Base-by-base conservation (phyloP, 2,329 filamentous ascomycete species). In the Alternaria viburni region DNA sequence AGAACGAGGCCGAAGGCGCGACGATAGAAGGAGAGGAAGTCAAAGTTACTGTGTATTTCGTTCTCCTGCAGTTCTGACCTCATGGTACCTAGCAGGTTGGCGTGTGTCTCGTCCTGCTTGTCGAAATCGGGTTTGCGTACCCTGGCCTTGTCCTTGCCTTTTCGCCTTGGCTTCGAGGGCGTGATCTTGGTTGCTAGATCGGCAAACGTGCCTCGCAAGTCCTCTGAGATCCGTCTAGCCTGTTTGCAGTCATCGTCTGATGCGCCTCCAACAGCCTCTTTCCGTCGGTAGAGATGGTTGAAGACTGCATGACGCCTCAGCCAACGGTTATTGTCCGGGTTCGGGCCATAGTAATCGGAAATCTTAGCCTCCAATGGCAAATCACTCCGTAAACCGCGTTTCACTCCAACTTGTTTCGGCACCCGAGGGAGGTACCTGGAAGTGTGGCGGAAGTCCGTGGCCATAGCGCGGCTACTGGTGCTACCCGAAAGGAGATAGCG, bases 11-110 rank as follows among this genome's bases (percentile, higher is more conserved):
- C 43, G 52, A 57, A 69, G 11, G 56, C 61, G 12, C 70, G 66
- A 2, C 69, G 67, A 52, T 66, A 72, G 55, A 71, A 66, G 12
- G 61, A 52, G 9, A 70, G 67, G 43, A 71, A 70, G 46, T 74
- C 70, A 59, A 72, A 74, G 47, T 63, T 59, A 17, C 52, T 62
- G 43, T 71, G 65, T 5, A 71, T 21, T 46, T 74, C 69, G 11
- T 65, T 43, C 6, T 54, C 55, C 25, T 57, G 47, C 28, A 72
- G 61, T 52, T 45, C 52, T 41, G 49, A 52, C 30, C 32, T 52
- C 49, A 52, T 52, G 13, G 65, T 64, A 11, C 36, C 47, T 11
- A 73, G 52, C 2, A 66, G 56, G 2, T 54, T 32, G 10, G 59
- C 49, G 21, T 69, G 59, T 3, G 43, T 47, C 13, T 54, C 21